These are phyloP conservation scores for Williopsis jadinii DNA, from an alignment of 1,139 yeast genomes.

Conservation along the genomic window DNA sequence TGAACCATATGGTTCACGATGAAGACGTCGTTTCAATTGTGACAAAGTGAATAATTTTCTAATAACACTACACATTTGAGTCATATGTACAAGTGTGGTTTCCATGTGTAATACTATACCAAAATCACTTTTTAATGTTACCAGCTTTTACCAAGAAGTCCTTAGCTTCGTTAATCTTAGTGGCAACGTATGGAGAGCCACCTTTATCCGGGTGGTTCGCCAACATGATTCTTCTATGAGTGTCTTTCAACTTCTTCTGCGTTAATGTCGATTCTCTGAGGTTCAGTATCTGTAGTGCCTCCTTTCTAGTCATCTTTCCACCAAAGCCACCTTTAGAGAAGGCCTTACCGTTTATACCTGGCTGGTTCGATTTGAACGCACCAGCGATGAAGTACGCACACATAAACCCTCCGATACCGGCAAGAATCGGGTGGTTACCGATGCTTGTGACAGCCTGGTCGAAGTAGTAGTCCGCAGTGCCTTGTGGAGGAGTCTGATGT, in stretches of 20 bases:
- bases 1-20: constrained; percentile 75
- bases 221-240: constrained; percentile 88
- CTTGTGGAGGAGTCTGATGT: constrained; percentile 30
- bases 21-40: constrained; percentile 93
- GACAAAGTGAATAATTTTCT: constrained; percentile 39
- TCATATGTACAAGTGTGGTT: constrained; percentile 1
- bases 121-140: constrained; percentile 13
- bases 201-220: constrained; percentile 98
- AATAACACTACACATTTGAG: not conserved
- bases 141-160: constrained; percentile 87
- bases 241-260: constrained; percentile 77
- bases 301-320: constrained; percentile 80
- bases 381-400: constrained; percentile 64
- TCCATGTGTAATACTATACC: too few relatives aligned
- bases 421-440: constrained; percentile 71
- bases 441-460: constrained; percentile 57
- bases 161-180: constrained; percentile 95
- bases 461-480: constrained; percentile 53
- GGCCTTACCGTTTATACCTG: constrained; percentile 67
- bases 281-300: constrained; percentile 84
- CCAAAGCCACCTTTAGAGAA: constrained; percentile 87
- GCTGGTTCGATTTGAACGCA: constrained; percentile 53
- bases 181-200: constrained; percentile 91
- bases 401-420: constrained; percentile 65
- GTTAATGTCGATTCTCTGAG: constrained; percentile 73